Percentiles rank a stretch among this genome's conserved stretches.
phyloP scores from a whole-genome alignment of 257 asterid species.

The Ocimum tenuiflorum region DNA sequence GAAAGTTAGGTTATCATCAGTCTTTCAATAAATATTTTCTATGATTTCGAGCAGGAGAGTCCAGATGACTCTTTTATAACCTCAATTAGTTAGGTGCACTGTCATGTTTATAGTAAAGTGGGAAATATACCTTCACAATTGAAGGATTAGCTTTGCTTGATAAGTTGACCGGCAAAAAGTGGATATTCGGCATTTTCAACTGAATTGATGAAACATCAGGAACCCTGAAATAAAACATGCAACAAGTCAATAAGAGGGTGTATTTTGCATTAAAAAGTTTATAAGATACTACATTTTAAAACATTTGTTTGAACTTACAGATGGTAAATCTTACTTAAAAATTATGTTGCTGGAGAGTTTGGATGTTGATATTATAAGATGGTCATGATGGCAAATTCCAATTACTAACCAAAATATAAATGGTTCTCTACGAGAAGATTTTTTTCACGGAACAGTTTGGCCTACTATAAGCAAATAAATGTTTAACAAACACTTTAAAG shows the following conservation, averaged over 20 bases:
- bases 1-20: neutral
- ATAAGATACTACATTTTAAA: neutral
- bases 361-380: neutral
- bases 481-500: neutral
- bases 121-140: constrained; percentile 63
- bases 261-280: neutral
- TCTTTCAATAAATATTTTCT: neutral
- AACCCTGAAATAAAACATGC: constrained; percentile 47
- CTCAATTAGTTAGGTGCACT: neutral
- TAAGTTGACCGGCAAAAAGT: constrained; percentile 82
- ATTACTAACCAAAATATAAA: neutral
- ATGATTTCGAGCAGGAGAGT: neutral
- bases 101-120: neutral
- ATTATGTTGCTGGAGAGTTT: neutral
- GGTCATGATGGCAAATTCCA: neutral
- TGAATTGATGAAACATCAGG: constrained; percentile 61
- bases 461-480: no score
- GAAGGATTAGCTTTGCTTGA: constrained; percentile 70
- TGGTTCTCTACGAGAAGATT: neutral
- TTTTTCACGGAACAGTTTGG: neutral
- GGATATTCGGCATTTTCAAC: constrained; percentile 89
- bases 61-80: neutral
- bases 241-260: constrained; percentile 5
- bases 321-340: neutral
- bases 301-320: neutral